phyloP scores from a whole-genome alignment of 768 basidiomycete species.

The Crepidotus variabilis region DNA sequence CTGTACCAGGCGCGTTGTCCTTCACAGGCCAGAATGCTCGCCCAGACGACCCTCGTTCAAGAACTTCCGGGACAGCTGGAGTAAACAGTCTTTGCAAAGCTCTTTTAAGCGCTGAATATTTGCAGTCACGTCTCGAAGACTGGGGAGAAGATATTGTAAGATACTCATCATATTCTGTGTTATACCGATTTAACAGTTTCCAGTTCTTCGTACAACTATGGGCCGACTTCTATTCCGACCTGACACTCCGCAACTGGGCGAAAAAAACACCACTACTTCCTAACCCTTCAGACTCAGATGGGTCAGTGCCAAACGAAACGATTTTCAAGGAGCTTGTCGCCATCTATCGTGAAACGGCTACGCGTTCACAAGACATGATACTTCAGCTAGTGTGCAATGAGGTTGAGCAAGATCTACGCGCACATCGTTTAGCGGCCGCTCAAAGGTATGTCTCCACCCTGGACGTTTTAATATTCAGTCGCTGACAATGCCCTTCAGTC shows the following conservation, averaged over 20 bases:
- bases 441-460: conserved; percentile 26
- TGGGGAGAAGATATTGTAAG: conserved; percentile 93
- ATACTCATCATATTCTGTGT: conserved; percentile 2
- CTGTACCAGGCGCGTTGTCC: conserved; percentile 86
- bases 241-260: conserved; percentile 53
- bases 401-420: conserved; percentile 69
- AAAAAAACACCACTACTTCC: conserved; percentile 50
- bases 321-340: conserved; percentile 77
- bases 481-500: background rate
- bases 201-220: conserved; percentile 94
- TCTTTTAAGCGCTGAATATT: conserved; percentile 72
- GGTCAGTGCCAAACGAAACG: conserved; percentile 49
- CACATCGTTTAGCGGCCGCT: conserved; percentile 58
- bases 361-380: conserved; percentile 85
- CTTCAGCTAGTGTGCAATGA: conserved; percentile 81
- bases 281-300: conserved; percentile 25
- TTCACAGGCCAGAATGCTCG: conserved; percentile 42
- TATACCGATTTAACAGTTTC: conserved; percentile 3
- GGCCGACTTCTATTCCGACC: conserved; percentile 67
- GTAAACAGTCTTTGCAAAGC: conserved; percentile 84
- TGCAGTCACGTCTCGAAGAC: conserved; percentile 60
- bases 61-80: conserved; percentile 84
- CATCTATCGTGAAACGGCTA: conserved; percentile 55
- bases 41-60: conserved; percentile 52
- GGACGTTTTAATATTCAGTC: too few species aligned